Evolutionary conservation across 73 alveolate genomes (phyloP).

Genomic region (Paramecium sexaurelia): DNA sequence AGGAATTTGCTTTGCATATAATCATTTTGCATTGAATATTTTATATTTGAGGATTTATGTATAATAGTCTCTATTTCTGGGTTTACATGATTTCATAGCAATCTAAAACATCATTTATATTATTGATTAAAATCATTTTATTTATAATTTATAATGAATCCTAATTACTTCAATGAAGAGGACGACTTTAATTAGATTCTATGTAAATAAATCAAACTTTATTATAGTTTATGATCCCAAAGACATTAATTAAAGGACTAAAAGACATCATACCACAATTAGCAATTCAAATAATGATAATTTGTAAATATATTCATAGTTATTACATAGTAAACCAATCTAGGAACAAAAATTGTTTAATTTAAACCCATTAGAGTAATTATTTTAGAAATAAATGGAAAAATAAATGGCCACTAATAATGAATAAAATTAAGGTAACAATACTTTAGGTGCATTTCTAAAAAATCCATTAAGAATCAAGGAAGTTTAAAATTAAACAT

Average conservation of each 20-base stretch:
- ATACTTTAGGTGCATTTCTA: no score
- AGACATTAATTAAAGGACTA: not conserved
- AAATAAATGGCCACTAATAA: not conserved
- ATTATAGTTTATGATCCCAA: not conserved
- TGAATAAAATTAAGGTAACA: not conserved
- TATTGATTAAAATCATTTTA: constrained; percentile 12
- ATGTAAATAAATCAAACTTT: not conserved
- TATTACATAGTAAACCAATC: not conserved
- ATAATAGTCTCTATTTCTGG: not conserved
- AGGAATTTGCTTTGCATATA: not conserved
- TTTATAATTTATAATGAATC: not conserved
- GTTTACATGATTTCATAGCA: not conserved
- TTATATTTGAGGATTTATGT: not conserved
- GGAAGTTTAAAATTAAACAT: not conserved
- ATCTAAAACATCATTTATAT: constrained; percentile 30
- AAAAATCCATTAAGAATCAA: not conserved
- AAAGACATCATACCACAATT: not conserved
- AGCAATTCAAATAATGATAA: not conserved
- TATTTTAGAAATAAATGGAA: not conserved
- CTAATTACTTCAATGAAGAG: not conserved
- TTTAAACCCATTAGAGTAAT: no score
- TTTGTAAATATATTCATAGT: not conserved
- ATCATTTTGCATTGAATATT: not conserved
- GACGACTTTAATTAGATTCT: not conserved
- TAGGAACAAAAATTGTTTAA: not conserved